phyloP scores from a whole-genome alignment of 345 rosid genomes.

The Ricinus communis region DNA sequence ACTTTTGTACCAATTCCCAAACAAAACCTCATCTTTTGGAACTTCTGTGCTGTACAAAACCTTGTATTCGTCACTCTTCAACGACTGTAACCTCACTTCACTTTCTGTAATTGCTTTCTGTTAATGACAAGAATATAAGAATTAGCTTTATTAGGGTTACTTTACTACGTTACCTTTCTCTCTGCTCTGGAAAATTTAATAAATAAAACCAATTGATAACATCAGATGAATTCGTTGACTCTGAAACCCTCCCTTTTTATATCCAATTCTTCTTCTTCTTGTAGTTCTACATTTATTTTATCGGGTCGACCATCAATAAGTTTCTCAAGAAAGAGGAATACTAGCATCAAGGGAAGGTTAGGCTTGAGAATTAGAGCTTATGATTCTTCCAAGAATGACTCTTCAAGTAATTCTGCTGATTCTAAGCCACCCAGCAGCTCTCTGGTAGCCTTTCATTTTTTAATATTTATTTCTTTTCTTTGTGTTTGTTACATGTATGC shows the following conservation, averaged over 20 bases:
- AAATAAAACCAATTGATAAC: neutral
- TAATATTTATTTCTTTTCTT: too few species aligned
- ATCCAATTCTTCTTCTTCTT: conserved; percentile 31
- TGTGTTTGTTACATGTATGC: too few species aligned
- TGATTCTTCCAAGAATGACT: conserved; percentile 53
- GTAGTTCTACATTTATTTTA: conserved; percentile 18
- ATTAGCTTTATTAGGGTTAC: neutral
- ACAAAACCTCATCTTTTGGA: conserved; percentile 31
- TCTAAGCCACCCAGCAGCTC: conserved; percentile 65
- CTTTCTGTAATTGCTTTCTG: neutral
- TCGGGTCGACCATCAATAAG: conserved; percentile 36
- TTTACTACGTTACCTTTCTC: too few species aligned
- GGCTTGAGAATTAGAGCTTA: conserved; percentile 50
- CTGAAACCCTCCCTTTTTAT: conserved; percentile 38
- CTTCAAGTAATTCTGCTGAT: conserved; percentile 47
- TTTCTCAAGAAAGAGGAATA: conserved; percentile 33
- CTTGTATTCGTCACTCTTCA: neutral
- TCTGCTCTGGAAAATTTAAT: neutral
- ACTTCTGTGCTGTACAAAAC: neutral
- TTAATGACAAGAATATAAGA: conserved; percentile 12
- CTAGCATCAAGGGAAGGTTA: conserved; percentile 25
- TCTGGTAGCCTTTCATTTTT: conserved; percentile 44
- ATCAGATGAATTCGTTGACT: conserved; percentile 56
- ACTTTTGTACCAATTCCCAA: conserved; percentile 1
- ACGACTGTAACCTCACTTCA: neutral